phyloP scores from a whole-genome alignment of 2,329 filamentous ascomycete species.

The Aureobasidium lini region DNA sequence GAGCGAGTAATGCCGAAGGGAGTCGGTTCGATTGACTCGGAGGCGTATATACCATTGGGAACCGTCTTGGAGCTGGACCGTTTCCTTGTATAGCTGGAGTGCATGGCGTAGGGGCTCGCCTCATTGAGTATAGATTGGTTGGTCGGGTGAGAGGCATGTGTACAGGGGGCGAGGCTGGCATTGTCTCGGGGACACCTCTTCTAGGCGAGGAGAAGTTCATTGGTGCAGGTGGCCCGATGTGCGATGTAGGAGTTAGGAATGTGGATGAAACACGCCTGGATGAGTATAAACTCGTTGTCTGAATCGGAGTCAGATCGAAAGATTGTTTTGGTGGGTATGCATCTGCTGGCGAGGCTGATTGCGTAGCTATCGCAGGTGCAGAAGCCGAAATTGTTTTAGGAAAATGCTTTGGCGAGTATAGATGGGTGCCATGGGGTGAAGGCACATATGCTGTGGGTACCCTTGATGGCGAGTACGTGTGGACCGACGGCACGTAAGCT shows the following conservation, averaged over 20 bases:
- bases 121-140: neutral
- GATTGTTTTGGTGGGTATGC: neutral
- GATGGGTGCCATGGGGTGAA: neutral
- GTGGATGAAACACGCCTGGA: neutral
- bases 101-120: neutral
- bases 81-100: neutral
- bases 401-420: neutral
- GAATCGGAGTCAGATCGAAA: neutral
- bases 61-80: neutral
- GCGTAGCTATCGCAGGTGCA: neutral
- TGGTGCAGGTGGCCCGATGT: neutral
- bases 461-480: neutral
- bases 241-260: neutral
- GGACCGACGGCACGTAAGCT: neutral
- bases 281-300: neutral
- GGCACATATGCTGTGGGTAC: neutral
- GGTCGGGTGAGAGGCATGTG: neutral
- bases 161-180: neutral
- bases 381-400: neutral
- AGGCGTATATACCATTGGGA: neutral
- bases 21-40: neutral
- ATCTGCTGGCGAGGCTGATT: neutral
- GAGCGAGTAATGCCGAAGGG: neutral
- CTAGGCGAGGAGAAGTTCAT: neutral
- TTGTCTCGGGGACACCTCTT: neutral